Base-by-base conservation (phyloP, 306 rosid genomes). In the Prunus persica region DNA sequence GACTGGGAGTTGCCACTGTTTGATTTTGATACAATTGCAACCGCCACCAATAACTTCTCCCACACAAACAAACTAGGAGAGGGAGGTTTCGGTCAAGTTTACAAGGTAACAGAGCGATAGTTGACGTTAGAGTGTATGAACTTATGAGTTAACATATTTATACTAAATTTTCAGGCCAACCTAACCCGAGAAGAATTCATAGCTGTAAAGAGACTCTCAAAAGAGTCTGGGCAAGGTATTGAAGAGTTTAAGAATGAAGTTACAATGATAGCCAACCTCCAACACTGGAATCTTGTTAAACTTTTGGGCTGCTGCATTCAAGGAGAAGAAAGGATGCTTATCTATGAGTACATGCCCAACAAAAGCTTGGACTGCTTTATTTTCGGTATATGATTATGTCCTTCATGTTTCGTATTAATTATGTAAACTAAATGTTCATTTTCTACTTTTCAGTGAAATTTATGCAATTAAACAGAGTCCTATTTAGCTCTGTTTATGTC, bases 1-100 rank as follows among this genome's bases (percentile, higher is more conserved):
- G 79, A 45, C 11, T 50, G 82, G 47, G 89, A 89, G 67, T 70
- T 89, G 64, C 93, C 89, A 63, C 73, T 75, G 49, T 86, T 76
- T 71, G 86, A 83, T 70, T 79, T 84, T 69, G 60, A 83, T 51
- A 81, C 83, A 69, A 69, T 83, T 71, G 82, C 75, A 58, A 47
- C 73, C 20, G 88, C 91, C 43, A 85, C 93, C 4, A 25, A 65
- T 66, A 14, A 82, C 54, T 89, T 89, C 62, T 85, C 87, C 45
- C 5, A 19, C 28, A 52, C 20, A 50, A 83, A 89, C 74, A 85
- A 81, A 69, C 68, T 89, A 24, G 89, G 91, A 22, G 82, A 84
- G 57, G 89, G 93, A 19, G 91, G 91, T 27, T 89, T 89, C 75
- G 91, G 93, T 41, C 72, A 80, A 0, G 91, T 89, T 81, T 87